Evolutionary conservation across 805 yeast genomes (phyloP).

Genomic region (Deakozyma indianensis): DNA sequence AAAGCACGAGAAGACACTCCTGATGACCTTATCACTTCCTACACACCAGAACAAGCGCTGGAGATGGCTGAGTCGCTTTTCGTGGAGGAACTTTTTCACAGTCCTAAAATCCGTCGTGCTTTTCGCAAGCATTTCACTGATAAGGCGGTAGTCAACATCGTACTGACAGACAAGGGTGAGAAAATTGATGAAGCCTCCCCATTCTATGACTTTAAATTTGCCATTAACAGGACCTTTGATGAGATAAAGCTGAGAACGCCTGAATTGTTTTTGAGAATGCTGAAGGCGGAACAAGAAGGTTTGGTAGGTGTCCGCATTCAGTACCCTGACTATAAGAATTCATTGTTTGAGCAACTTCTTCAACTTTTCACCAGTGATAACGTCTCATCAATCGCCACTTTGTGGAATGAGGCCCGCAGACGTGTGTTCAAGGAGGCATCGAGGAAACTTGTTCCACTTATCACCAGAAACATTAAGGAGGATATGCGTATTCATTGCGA

Average conservation of each 20-base stretch:
- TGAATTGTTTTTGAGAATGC: constrained; percentile 73
- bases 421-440: constrained; percentile 52
- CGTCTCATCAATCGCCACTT: constrained; percentile 50
- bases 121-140: constrained; percentile 42
- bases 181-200: constrained; percentile 70
- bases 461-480: constrained; percentile 68
- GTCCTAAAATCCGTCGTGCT: constrained; percentile 64
- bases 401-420: constrained; percentile 73
- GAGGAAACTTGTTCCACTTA: constrained; percentile 48
- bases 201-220: constrained; percentile 83
- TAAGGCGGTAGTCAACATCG: constrained; percentile 54
- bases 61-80: constrained; percentile 62
- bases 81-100: constrained; percentile 67
- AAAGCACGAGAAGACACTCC: constrained; percentile 9
- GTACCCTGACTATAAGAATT: constrained; percentile 30
- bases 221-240: constrained; percentile 63
- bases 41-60: constrained; percentile 33
- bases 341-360: constrained; percentile 26
- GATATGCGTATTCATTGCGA: constrained; percentile 66
- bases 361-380: constrained; percentile 27
- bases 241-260: constrained; percentile 56
- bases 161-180: constrained; percentile 71
- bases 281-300: constrained; percentile 78
- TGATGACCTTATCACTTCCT: constrained; percentile 4
- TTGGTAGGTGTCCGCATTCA: constrained; percentile 51